Percentiles rank a stretch among this genome's conserved stretches.
Conservation (phyloP, 2,329 filamentous ascomycete genomes). For the Cordyceps pruinosa region DNA sequence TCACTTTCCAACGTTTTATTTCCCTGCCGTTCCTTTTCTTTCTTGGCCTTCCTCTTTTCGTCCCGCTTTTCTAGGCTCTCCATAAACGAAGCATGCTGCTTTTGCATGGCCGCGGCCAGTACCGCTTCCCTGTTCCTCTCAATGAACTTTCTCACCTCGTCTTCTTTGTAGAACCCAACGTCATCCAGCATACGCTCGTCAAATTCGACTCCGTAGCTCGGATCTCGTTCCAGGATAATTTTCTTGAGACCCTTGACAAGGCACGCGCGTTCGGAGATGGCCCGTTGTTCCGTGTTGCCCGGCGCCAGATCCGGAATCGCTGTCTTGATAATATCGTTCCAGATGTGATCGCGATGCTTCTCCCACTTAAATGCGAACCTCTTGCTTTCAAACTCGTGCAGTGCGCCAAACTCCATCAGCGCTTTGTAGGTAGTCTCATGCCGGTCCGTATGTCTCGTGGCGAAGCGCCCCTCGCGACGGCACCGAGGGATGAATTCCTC, state of each 20-base stretch:
- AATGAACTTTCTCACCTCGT: constrained; percentile 37
- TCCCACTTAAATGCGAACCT: constrained; percentile 35
- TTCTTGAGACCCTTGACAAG: constrained; percentile 39
- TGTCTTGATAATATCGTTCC: constrained; percentile 38
- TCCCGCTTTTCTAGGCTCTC: constrained; percentile 6
- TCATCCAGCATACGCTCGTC: constrained; percentile 23
- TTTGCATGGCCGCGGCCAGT: constrained; percentile 26
- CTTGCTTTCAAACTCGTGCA: constrained; percentile 36
- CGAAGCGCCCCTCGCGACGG: constrained; percentile 32
- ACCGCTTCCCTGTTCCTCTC: constrained; percentile 30
- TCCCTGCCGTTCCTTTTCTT: neutral
- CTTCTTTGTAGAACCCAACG: constrained; percentile 38
- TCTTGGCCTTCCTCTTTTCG: neutral
- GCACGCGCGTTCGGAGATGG: constrained; percentile 26
- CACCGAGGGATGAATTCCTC: constrained; percentile 55
- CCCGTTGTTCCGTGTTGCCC: constrained; percentile 19
- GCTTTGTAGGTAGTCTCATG: constrained; percentile 45
- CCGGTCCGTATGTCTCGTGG: constrained; percentile 26
- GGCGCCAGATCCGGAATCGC: constrained; percentile 22
- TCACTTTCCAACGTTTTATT: too few relatives aligned
- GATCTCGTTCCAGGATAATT: constrained; percentile 41
- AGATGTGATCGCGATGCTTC: constrained; percentile 36
- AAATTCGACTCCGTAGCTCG: constrained; percentile 29
- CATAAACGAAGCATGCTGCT: constrained; percentile 17
- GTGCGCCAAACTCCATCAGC: constrained; percentile 42